These are phyloP conservation scores for Capsicum baccatum DNA, from an alignment of 257 asterid species.

Conservation along the genomic window DNA sequence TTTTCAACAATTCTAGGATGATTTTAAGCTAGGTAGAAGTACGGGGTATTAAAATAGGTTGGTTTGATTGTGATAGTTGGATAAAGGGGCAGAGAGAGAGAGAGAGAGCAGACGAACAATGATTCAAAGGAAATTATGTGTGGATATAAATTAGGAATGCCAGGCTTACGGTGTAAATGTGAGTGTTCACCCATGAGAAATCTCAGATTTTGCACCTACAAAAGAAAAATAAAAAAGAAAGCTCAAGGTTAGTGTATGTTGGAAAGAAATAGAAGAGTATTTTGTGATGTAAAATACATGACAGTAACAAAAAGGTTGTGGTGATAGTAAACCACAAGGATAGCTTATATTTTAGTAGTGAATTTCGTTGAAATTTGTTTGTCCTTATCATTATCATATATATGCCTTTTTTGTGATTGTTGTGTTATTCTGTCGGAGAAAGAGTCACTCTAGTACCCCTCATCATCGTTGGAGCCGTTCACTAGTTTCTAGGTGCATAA, in stretches of 20 bases:
- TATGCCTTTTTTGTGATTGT: neutral
- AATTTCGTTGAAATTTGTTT: neutral
- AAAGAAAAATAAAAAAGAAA: neutral
- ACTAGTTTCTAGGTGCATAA: slow-evolving; percentile 59
- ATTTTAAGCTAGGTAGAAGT: no score
- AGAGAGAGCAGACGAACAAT: neutral
- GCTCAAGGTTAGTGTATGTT: neutral
- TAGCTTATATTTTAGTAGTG: neutral
- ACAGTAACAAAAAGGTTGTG: neutral
- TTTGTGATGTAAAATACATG: neutral
- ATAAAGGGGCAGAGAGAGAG: neutral
- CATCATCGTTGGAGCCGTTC: slow-evolving; percentile 67
- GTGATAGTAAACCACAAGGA: neutral
- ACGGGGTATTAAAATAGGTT: neutral
- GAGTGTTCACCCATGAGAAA: neutral
- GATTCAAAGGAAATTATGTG: neutral
- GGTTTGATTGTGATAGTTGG: neutral
- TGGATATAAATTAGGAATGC: neutral
- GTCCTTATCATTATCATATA: neutral
- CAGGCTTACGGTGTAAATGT: neutral
- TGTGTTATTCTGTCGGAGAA: slow-evolving; percentile 52
- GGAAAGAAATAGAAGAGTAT: neutral
- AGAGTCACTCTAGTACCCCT: slow-evolving; percentile 63
- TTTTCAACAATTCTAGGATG: no score
- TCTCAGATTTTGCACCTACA: neutral